A percentile compares a stretch with the other conserved stretches of the same genome.
phyloP scores from a whole-genome alignment of 768 basidiomycete genomes.

The Obba rivulosa region DNA sequence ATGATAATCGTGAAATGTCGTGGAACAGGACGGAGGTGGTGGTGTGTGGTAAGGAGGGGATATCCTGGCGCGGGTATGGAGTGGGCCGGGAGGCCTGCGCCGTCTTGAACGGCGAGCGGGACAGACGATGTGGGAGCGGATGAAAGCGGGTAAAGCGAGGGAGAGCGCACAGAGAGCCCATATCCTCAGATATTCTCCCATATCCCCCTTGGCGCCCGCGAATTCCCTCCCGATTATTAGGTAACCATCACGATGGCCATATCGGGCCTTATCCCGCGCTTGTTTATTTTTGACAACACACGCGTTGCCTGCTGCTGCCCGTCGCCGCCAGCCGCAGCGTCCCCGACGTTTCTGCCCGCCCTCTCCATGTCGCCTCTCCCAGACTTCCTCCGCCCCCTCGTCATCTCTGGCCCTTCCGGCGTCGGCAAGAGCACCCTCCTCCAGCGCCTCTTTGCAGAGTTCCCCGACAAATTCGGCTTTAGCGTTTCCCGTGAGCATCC shows the following conservation, averaged over 20 bases:
- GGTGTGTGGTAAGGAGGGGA: slow-evolving; percentile 1
- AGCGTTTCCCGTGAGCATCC: slow-evolving; percentile 73
- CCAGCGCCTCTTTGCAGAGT: slow-evolving; percentile 70
- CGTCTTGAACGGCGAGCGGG: slow-evolving; percentile 4
- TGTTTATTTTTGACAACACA: neutral
- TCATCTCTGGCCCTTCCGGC: slow-evolving; percentile 88
- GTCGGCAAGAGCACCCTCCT: slow-evolving; percentile 94
- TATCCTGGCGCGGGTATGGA: slow-evolving; percentile 3
- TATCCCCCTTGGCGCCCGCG: too few species aligned
- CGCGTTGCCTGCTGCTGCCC: neutral
- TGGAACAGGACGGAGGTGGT: slow-evolving; percentile 6
- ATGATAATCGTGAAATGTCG: slow-evolving; percentile 34
- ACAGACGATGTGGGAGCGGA: neutral
- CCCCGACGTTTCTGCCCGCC: slow-evolving; percentile 3
- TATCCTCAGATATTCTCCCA: too few species aligned
- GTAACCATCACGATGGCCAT: too few species aligned
- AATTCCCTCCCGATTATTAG: too few species aligned
- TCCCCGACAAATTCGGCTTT: slow-evolving; percentile 86
- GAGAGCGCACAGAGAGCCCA: slow-evolving; percentile 9
- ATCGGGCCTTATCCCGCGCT: slow-evolving; percentile 4
- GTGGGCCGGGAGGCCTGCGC: neutral
- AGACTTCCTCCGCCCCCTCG: slow-evolving; percentile 65
- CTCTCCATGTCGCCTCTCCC: slow-evolving; percentile 23
- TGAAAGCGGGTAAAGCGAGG: neutral
- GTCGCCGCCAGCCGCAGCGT: too few species aligned